Base-by-base conservation (phyloP, 2,329 filamentous ascomycete species). In the Pseudopithomyces chartarum region DNA sequence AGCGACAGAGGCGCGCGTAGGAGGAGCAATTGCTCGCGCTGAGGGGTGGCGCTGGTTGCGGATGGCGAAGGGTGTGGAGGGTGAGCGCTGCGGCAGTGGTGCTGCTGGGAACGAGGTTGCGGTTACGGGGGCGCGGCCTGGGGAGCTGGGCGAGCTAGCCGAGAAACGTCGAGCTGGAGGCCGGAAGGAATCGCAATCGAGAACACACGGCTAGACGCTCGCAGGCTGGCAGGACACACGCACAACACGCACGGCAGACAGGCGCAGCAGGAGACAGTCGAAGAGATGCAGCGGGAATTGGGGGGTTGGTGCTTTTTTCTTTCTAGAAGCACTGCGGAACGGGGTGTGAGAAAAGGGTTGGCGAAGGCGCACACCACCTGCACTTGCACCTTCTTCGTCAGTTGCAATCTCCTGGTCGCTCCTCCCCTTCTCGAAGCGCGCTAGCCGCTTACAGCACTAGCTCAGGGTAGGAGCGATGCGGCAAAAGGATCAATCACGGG, bases 21-120 rank as follows among this genome's bases (percentile, higher is more conserved):
- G 55, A 61, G 64, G 60, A 55, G 63, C 66, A 73, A 73, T 73
- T 66, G 69, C 68, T 62, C 60, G 64, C 65, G 61, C 60, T 52
- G 43, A 40, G 54, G 15, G 60, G 47, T 49, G 58, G 56, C 46
- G 44, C 52, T 44, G 38, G 51, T 52, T 55, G 60, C 49, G 56
- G 52, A 54, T 54, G 59, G 56, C 33, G 57, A 47, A 50, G 52
- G 60, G 58, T 51, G 34, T 59, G 57, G 55, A 56, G 56, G 53
- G 65, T 54, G 58, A 60, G 55, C 54, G 61, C 57, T 62, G 60
- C 58, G 59, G 60, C 59, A 57, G 65, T 58, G 58, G 62, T 64
- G 64, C 53, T 66, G 67, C 54, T 67, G 67, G 60, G 61, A 65
- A 65, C 55, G 66, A 71, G 69, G 68, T 43, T 51, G 23, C 38